Evolutionary conservation across 805 yeast genomes (phyloP), one percentile per base, ranked within the genome.

Genomic region (Candida sakaeoensis): DNA sequence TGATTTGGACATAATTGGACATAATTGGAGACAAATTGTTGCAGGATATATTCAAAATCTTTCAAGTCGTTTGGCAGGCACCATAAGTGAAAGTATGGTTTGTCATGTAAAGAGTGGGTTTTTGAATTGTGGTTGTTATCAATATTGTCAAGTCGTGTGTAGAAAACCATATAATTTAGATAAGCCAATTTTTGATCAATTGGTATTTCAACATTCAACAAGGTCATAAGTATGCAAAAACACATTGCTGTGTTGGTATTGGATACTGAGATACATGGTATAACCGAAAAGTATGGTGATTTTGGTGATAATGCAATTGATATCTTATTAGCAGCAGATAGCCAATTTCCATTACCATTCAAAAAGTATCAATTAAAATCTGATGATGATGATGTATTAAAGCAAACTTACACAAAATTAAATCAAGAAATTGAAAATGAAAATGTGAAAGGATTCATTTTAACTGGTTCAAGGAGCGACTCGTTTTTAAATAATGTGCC

Each of bases 381-480:
- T n/a, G 37, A 38, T 22, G 13, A 30, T 32, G 14, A n/a, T 6
- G 8, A 30, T 6, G 15, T 7, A 9, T 24, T 38, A 12, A 23
- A 13, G 8, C 47, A 8, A 7, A 49, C 41, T 2, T 51, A 52
- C 29, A 37, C 43, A 18, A 31, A 39, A 8, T 45, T 64, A 16
- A 54, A 57, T 4, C 40, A 48, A 4, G 58, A 54, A 0, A 51
- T 72, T 2, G 52, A 48, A 8, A 37, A 47, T 2, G 60, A 58
- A 2, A 30, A 42, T 3, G 55, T 72, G 30, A 53, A 53, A 19
- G 76, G 75, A 0, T 60, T 74, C n/a, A 60, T 76, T 44, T 47
- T 78, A 18, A 76, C 81, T 0, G 83, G 83, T 0, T 76, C 82
- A 2, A 58, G 70, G 30, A 38, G 64, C 12, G 81, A 76, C 49